These are phyloP conservation scores for Cryphonectria carpinicola DNA, from an alignment of 2,329 filamentous ascomycete species.

Conservation along the genomic window DNA sequence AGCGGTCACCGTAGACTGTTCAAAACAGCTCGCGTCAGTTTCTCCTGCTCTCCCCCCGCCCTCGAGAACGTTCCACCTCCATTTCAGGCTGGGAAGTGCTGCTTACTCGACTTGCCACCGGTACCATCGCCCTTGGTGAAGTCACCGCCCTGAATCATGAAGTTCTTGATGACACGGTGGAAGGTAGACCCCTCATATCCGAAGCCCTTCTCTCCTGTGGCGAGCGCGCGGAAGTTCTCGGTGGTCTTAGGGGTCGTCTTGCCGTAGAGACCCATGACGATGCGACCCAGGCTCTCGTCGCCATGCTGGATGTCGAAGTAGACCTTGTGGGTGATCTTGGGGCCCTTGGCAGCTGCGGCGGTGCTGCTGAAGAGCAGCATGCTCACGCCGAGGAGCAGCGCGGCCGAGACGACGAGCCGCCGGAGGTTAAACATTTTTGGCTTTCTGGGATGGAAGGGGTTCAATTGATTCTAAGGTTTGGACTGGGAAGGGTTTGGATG, in stretches of 20 bases:
- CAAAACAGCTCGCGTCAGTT: background rate
- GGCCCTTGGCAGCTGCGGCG: constrained; percentile 77
- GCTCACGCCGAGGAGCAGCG: constrained; percentile 76
- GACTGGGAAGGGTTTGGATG: constrained; percentile 7
- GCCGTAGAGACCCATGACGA: constrained; percentile 84
- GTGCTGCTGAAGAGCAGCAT: constrained; percentile 77
- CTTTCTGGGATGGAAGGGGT: constrained; percentile 38
- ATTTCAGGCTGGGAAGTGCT: background rate
- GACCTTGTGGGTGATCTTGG: constrained; percentile 95
- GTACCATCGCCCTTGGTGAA: constrained; percentile 83
- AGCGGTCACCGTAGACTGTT: constrained; percentile 80
- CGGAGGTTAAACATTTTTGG: constrained; percentile 73
- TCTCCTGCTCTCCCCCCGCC: background rate
- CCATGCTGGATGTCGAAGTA: constrained; percentile 84
- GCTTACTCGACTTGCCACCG: constrained; percentile 81
- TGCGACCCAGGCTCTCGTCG: constrained; percentile 72
- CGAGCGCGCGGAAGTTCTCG: constrained; percentile 78
- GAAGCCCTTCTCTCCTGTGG: constrained; percentile 84
- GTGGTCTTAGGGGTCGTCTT: constrained; percentile 80
- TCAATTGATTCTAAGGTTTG: constrained; percentile 25
- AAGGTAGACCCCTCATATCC: constrained; percentile 82
- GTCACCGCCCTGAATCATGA: constrained; percentile 92
- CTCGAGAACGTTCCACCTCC: background rate
- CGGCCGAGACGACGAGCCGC: constrained; percentile 70
- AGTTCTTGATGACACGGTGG: constrained; percentile 88